A percentile compares a stretch with the other conserved stretches of the same genome.
Conservation (phyloP, 805 yeast genomes). For the Wickerhamiella lipophila region DNA sequence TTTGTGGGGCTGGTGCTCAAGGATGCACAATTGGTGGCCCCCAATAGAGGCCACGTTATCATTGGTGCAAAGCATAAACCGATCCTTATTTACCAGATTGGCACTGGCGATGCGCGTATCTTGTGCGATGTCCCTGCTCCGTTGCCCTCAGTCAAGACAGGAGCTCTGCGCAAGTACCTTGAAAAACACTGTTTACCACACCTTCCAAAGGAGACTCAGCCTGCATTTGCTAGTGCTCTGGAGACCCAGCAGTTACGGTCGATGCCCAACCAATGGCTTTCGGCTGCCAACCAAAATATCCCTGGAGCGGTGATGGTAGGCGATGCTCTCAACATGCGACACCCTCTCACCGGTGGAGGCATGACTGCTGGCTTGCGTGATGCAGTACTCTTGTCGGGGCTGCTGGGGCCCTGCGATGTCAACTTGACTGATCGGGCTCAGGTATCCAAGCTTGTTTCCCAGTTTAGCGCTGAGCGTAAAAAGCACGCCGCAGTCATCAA, state of each 20-base stretch:
- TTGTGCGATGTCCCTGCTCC: constrained; percentile 76
- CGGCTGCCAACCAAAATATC: constrained; percentile 55
- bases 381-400: constrained; percentile 51
- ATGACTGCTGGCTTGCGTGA: constrained; percentile 96
- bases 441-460: constrained; percentile 44
- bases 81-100: constrained; percentile 74
- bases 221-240: constrained; percentile 59
- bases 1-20: constrained; percentile 72
- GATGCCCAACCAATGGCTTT: constrained; percentile 88
- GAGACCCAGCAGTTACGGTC: constrained; percentile 48
- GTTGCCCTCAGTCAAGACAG: constrained; percentile 51
- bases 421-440: constrained; percentile 43
- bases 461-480: constrained; percentile 71
- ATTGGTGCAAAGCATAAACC: constrained; percentile 73
- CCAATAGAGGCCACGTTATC: constrained; percentile 78
- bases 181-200: constrained; percentile 46
- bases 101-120: constrained; percentile 71
- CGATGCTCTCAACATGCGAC: constrained; percentile 94
- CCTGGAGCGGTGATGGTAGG: constrained; percentile 78
- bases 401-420: constrained; percentile 43
- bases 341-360: constrained; percentile 97
- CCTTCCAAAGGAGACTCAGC: constrained; percentile 51
- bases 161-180: constrained; percentile 51
- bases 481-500: constrained; percentile 71
- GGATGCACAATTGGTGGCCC: constrained; percentile 63